phyloP scores from a whole-genome alignment of 805 yeast genomes.

The Barnettozyma siamensis region DNA sequence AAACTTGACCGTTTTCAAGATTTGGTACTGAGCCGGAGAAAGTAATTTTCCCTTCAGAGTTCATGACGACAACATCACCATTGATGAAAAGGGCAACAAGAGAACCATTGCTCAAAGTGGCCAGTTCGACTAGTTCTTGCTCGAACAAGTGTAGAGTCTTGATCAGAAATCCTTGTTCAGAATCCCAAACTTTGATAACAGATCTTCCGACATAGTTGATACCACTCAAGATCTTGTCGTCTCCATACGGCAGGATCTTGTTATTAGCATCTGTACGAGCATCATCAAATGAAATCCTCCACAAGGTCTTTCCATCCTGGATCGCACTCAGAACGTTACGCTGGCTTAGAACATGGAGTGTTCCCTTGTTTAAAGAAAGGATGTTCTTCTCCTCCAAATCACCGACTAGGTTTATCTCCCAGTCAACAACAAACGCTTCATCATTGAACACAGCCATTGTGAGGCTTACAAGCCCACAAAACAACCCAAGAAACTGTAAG shows the following conservation, averaged over 20 bases:
- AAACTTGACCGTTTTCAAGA: constrained; percentile 7
- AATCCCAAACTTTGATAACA: constrained; percentile 21
- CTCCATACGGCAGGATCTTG: constrained; percentile 8
- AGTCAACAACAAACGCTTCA: constrained; percentile 50
- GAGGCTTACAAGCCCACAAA: neutral
- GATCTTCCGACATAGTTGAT: constrained; percentile 15
- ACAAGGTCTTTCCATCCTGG: constrained; percentile 29
- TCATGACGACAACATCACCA: constrained; percentile 11
- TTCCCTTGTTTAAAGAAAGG: constrained; percentile 13
- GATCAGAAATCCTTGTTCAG: constrained; percentile 2
- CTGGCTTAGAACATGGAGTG: constrained; percentile 25
- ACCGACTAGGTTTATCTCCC: constrained; percentile 47
- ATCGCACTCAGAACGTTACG: constrained; percentile 30
- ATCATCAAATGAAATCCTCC: constrained; percentile 27
- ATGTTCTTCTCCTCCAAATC: constrained; percentile 22
- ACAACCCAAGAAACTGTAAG: neutral
- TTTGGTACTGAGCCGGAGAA: constrained; percentile 6
- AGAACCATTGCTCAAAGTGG: constrained; percentile 3
- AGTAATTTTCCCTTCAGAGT: constrained; percentile 1
- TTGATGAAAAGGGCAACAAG: constrained; percentile 8
- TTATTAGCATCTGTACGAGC: constrained; percentile 14
- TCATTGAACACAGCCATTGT: constrained; percentile 34
- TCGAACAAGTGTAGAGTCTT: constrained; percentile 1
- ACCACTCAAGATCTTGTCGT: constrained; percentile 16
- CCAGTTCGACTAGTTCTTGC: constrained; percentile 8